Conservation (phyloP, 345 rosid genomes). For the Eucalyptus erythrocorys region DNA sequence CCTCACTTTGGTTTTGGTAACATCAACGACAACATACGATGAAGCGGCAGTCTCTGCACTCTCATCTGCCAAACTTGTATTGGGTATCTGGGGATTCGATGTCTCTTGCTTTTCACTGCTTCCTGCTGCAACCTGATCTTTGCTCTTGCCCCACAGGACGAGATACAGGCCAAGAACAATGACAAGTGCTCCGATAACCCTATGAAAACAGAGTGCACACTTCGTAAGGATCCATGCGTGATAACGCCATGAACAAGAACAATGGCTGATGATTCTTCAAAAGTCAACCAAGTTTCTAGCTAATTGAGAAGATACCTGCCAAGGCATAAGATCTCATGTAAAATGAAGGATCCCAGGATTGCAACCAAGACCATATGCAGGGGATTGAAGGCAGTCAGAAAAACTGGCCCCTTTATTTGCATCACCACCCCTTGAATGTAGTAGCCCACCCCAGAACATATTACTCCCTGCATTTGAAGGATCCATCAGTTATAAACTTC, state of each 20-base stretch:
- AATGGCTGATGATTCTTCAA: background rate
- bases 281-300: background rate
- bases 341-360: slow-evolving; percentile 37
- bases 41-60: background rate
- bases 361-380: slow-evolving; percentile 52
- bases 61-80: background rate
- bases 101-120: background rate
- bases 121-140: slow-evolving; percentile 21
- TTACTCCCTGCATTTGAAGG: slow-evolving; percentile 31
- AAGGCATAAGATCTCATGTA: slow-evolving; percentile 28
- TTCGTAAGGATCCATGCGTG: background rate
- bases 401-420: slow-evolving; percentile 57
- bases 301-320: slow-evolving; percentile 28
- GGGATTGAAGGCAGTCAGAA: slow-evolving; percentile 58
- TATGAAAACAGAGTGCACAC: background rate
- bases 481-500: background rate
- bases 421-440: slow-evolving; percentile 45
- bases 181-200: slow-evolving; percentile 54
- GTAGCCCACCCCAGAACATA: slow-evolving; percentile 40
- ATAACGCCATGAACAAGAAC: background rate
- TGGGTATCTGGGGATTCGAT: background rate
- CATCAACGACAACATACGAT: background rate
- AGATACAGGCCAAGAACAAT: slow-evolving; percentile 60
- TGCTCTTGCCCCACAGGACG: slow-evolving; percentile 75
- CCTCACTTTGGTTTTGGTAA: background rate